phyloP scores from a whole-genome alignment of 208 protist genomes.

The Leishmania braziliensis region DNA sequence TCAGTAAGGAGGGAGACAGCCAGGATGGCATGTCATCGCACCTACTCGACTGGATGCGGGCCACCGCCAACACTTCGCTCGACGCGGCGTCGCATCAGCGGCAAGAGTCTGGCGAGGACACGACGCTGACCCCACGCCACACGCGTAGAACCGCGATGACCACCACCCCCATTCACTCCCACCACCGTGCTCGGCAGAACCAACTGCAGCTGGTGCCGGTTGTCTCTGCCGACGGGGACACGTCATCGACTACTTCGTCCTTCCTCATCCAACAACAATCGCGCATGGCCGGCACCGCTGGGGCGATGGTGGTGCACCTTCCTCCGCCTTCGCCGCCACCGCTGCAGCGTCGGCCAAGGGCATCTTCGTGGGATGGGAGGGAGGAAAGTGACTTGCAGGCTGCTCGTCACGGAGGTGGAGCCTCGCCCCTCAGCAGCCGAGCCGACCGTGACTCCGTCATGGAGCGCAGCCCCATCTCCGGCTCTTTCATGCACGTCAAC shows the following conservation, averaged over 20 bases:
- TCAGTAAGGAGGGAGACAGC: background rate
- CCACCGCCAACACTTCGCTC: constrained; percentile 21
- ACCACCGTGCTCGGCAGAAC: background rate
- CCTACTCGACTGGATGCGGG: constrained; percentile 26
- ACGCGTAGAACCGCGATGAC: background rate
- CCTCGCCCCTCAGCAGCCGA: background rate
- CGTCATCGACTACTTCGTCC: constrained; percentile 30
- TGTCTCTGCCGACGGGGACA: constrained; percentile 8
- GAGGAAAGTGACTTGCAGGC: background rate
- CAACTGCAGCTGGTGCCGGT: constrained; percentile 32
- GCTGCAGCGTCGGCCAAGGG: constrained; percentile 2
- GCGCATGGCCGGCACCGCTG: constrained; percentile 3
- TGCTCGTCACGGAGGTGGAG: background rate
- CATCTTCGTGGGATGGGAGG: constrained; percentile 6
- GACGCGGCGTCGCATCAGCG: constrained; percentile 5
- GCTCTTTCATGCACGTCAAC: constrained; percentile 31
- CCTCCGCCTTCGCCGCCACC: constrained; percentile 34
- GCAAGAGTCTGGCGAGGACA: constrained; percentile 2
- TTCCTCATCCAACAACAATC: constrained; percentile 22
- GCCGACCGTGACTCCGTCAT: background rate
- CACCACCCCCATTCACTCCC: background rate
- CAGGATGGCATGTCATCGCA: constrained; percentile 7
- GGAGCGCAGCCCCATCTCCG: constrained; percentile 11
- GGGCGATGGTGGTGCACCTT: constrained; percentile 29
- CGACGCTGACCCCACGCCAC: background rate